Percentiles rank a stretch among this genome's conserved stretches.
phyloP scores from a whole-genome alignment of 2,329 filamentous ascomycete genomes.

The Mollisia scopiformis region DNA sequence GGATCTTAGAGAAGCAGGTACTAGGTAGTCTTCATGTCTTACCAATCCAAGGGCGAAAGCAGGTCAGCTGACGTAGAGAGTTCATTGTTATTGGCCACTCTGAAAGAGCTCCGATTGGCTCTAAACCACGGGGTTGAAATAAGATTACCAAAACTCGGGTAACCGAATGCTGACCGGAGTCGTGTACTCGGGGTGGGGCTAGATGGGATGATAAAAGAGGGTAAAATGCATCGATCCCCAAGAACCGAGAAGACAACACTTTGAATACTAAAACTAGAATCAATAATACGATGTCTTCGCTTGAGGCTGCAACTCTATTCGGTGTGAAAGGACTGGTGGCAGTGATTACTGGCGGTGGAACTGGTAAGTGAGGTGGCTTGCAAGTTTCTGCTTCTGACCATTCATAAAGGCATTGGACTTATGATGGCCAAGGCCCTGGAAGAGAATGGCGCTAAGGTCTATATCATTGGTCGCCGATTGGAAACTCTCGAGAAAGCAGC shows the following conservation, averaged over 20 bases:
- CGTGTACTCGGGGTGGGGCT: too few species aligned
- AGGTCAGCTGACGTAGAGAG: too few species aligned
- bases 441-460: slow-evolving; percentile 56
- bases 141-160: too few species aligned
- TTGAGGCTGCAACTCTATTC: slow-evolving; percentile 43
- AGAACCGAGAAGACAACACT: not conserved
- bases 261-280: not conserved
- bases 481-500: slow-evolving; percentile 51
- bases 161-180: too few species aligned
- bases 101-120: too few species aligned
- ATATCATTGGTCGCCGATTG: slow-evolving; percentile 56
- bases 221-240: not conserved
- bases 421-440: slow-evolving; percentile 59
- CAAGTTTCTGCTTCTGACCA: not conserved
- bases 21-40: too few species aligned
- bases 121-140: too few species aligned
- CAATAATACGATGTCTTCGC: not conserved
- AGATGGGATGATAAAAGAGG: not conserved
- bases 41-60: too few species aligned
- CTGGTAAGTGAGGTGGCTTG: slow-evolving; percentile 35
- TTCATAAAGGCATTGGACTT: slow-evolving; percentile 53
- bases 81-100: too few species aligned
- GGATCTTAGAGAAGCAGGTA: too few species aligned
- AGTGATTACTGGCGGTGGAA: slow-evolving; percentile 61
- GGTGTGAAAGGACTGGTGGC: slow-evolving; percentile 57